These are phyloP conservation scores for Puccinia triticina DNA, from an alignment of 1,284 basidiomycete species.

Conservation along the genomic window DNA sequence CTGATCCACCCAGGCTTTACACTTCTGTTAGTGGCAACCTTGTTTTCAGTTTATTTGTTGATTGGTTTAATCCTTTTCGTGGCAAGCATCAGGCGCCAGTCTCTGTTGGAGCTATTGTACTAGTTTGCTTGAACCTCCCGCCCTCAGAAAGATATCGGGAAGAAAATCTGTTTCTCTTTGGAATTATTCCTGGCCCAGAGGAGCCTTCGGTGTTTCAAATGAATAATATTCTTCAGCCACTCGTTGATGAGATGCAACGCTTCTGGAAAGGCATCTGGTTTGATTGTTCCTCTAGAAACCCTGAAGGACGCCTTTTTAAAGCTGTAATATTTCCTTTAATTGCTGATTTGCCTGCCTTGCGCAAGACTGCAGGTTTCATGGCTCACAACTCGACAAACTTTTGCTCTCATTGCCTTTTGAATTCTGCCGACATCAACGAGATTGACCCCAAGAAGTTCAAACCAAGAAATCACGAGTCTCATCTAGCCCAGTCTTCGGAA, in stretches of 20 bases:
- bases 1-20: background rate
- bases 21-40: conserved; percentile 6
- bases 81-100: conserved; percentile 15
- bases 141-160: conserved; percentile 6
- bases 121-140: conserved; percentile 27
- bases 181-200: conserved; percentile 27
- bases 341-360: conserved; percentile 26
- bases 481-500: background rate
- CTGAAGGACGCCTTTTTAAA: background rate
- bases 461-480: background rate
- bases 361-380: conserved; percentile 26
- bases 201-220: conserved; percentile 16
- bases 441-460: conserved; percentile 22
- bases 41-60: conserved; percentile 6
- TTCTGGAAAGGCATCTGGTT: conserved; percentile 39
- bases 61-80: background rate
- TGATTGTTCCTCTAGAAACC: background rate
- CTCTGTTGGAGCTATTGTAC: conserved; percentile 30
- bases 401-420: conserved; percentile 21
- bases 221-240: conserved; percentile 14
- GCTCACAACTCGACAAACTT: background rate
- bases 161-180: too few species aligned
- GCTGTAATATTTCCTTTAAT: conserved; percentile 33
- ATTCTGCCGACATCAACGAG: background rate
- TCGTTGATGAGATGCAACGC: conserved; percentile 12